Conservation (phyloP, 2,329 filamentous ascomycete species). For the Pestalotiopsis sp. region DNA sequence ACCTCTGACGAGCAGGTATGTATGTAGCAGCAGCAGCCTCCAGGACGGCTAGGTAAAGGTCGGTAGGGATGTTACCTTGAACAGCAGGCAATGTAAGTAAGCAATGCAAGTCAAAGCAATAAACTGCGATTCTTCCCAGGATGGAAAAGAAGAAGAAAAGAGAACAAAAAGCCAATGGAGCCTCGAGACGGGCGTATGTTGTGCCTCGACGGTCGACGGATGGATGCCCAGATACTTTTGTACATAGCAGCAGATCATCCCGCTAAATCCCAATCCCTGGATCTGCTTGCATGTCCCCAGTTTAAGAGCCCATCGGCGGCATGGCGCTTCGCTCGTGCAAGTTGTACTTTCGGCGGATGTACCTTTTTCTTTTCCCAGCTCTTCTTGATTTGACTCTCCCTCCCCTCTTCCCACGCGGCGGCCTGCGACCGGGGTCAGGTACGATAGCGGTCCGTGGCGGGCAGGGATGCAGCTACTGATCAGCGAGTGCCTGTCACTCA, state of each 20-base stretch:
- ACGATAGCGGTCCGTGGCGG: conserved; percentile 5
- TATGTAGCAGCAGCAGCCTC: conserved; percentile 3
- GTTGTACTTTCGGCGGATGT: conserved; percentile 8
- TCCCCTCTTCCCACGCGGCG: neutral
- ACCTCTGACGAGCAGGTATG: neutral
- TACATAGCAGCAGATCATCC: conserved; percentile 28
- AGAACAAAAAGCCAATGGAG: conserved; percentile 1
- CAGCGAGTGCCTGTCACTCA: neutral
- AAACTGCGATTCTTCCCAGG: conserved; percentile 10
- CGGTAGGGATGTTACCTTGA: too few species aligned
- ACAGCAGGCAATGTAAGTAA: neutral
- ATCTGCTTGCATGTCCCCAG: neutral
- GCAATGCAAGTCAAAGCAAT: conserved; percentile 10
- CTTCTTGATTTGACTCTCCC: neutral
- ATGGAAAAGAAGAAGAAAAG: neutral
- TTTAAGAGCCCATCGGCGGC: conserved; percentile 20
- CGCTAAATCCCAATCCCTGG: conserved; percentile 18
- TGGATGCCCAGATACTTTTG: conserved; percentile 29
- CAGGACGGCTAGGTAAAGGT: conserved; percentile 8
- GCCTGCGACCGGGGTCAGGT: conserved; percentile 9
- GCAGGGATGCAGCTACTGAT: neutral
- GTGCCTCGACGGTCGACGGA: conserved; percentile 19
- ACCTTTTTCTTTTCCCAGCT: conserved; percentile 3
- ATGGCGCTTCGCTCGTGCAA: conserved; percentile 30
- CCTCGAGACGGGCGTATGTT: neutral